phyloP scores from a whole-genome alignment of 768 basidiomycete species.

The Coprinellus micaceus region DNA sequence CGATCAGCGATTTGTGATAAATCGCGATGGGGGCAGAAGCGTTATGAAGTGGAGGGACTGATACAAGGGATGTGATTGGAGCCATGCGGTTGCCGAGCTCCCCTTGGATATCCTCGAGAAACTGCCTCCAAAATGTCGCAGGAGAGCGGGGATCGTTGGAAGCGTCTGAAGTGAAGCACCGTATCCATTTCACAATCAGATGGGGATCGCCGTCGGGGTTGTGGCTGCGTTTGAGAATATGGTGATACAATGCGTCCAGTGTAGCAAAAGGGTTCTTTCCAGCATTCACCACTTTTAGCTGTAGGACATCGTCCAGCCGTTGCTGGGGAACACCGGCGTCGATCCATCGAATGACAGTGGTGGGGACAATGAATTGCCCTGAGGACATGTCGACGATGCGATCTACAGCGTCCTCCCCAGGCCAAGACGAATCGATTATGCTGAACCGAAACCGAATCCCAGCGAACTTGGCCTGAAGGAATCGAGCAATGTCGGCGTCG shows the following conservation, averaged over 20 bases:
- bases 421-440: neutral
- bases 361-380: slow-evolving; percentile 3
- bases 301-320: neutral
- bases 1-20: neutral
- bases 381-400: neutral
- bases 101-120: neutral
- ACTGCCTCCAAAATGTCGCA: too few species aligned
- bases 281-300: too few species aligned
- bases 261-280: neutral
- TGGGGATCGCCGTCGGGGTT: too few species aligned
- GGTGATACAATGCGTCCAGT: neutral
- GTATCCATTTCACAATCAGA: too few species aligned
- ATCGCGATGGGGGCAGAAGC: too few species aligned
- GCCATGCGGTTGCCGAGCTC: neutral
- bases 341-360: neutral
- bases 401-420: neutral
- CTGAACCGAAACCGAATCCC: neutral
- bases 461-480: neutral
- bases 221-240: neutral
- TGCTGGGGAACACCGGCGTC: neutral
- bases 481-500: neutral
- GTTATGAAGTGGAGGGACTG: too few species aligned
- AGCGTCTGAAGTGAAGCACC: too few species aligned
- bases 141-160: too few species aligned
- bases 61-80: too few species aligned